Conservation (phyloP, 2,329 filamentous ascomycete genomes). For the Paecilomyces niveus region DNA sequence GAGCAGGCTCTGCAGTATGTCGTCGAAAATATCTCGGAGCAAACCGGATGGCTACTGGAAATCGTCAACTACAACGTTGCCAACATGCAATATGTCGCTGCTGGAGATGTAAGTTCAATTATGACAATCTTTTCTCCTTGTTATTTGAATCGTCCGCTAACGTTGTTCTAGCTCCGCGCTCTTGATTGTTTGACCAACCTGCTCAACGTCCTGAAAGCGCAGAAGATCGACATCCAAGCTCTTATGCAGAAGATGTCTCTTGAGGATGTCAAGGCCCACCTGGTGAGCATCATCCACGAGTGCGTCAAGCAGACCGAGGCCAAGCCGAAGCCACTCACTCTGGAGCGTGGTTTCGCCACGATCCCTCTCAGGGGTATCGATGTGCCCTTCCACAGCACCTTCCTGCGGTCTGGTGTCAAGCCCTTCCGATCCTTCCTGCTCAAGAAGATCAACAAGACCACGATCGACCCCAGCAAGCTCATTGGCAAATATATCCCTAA, state of each 20-base stretch:
- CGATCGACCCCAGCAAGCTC: constrained; percentile 92
- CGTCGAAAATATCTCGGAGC: constrained; percentile 87
- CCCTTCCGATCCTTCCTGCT: constrained; percentile 96
- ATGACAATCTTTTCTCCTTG: not conserved
- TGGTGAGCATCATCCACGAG: constrained; percentile 83
- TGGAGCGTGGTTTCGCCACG: constrained; percentile 92
- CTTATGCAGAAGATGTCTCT: constrained; percentile 79
- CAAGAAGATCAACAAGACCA: constrained; percentile 99
- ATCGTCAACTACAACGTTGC: constrained; percentile 92
- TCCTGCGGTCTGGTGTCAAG: constrained; percentile 95
- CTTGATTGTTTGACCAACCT: constrained; percentile 66
- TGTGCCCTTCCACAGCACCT: constrained; percentile 98
- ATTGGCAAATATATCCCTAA: constrained; percentile 99
- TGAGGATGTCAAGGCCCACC: constrained; percentile 83
- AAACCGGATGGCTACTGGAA: constrained; percentile 91
- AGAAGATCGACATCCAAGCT: constrained; percentile 95
- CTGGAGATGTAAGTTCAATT: constrained; percentile 48
- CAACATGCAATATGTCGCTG: constrained; percentile 64
- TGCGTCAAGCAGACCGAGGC: constrained; percentile 79
- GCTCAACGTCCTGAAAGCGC: constrained; percentile 89
- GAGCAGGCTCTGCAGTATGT: constrained; percentile 96
- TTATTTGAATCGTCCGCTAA: constrained; percentile 13
- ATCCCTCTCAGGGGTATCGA: constrained; percentile 97
- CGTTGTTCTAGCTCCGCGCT: constrained; percentile 44
- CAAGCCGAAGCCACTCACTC: constrained; percentile 81